Base-by-base conservation (phyloP, 495 filamentous ascomycete species). In the Penicillium coffeae region DNA sequence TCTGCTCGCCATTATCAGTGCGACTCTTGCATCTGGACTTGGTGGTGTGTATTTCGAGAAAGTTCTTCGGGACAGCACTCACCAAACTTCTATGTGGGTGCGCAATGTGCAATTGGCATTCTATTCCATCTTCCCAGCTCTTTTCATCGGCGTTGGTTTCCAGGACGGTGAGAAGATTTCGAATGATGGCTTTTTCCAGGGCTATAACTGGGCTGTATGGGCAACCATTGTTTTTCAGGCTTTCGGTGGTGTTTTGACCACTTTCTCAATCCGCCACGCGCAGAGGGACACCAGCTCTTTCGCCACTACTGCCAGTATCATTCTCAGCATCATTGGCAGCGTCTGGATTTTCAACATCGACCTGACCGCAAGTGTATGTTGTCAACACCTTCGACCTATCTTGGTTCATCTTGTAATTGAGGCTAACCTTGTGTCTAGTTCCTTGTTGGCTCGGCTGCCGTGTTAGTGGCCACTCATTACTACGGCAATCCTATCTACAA, bases 31-130 rank as follows among this genome's bases (percentile, higher is more conserved):
- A 8, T 95, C 90, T 1, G 88, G 90, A 2, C 65, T 94, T 39
- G 90, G 88, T 1, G 87, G 89, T 1, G 87, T 95, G 2, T 94
- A 91, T 64, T 95, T 97, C 60, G 93, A 98, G 70, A 96, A 94
- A 66, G 85, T 96, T 0, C 73, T 97, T 39, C 95, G 92, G 62
- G 87, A 95, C 51, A 84, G 87, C 20, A 78, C 76, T 9, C 79
- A 73, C 18, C 67, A 78, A 3, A 82, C 77, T 1, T 89, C 89
- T 1, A 68, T 96, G 15, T 97, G 93, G 93, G 83, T 93, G 34
- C 82, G 93, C 25, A 98, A 98, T 59, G 85, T 95, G 42, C 93
- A 98, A 65, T 75, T 97, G 19, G 87, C 90, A 0, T 84, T 96
- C 57, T 96, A 94, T 68, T 94, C 90, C 3, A 70, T 96, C 4